Evolutionary conservation across 148 eudicot species (phyloP).

Genomic region (Diospyros lotus): DNA sequence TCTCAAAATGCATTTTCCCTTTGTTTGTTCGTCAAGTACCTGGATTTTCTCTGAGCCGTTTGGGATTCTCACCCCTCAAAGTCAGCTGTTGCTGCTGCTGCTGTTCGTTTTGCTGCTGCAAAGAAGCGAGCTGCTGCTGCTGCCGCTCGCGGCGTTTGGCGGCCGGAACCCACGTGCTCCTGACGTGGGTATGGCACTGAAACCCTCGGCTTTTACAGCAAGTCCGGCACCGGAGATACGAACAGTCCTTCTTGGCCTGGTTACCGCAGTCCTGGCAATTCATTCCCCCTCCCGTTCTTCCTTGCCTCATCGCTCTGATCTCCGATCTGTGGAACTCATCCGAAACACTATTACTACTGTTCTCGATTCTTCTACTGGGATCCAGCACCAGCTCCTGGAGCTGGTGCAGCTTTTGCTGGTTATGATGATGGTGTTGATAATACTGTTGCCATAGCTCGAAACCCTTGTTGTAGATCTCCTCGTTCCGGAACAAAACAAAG

Average conservation of each 20-base stretch:
- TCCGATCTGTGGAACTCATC: constrained; percentile 8
- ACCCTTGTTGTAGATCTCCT: constrained; percentile 76
- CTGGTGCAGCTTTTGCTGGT: constrained; percentile 6
- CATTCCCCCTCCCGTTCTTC: constrained; percentile 32
- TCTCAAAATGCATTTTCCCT: neutral
- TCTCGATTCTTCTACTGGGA: constrained; percentile 8
- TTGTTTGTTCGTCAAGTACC: constrained; percentile 12
- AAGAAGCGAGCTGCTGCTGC: constrained; percentile 32
- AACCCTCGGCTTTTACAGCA: constrained; percentile 87
- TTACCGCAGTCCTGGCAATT: constrained; percentile 92
- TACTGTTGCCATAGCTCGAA: constrained; percentile 89
- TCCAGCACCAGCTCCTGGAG: constrained; percentile 18
- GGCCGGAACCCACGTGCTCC: constrained; percentile 96
- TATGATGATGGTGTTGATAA: constrained; percentile 23
- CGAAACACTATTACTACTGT: neutral
- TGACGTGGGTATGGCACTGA: constrained; percentile 78
- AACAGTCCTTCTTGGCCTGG: constrained; percentile 80
- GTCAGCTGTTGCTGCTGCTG: constrained; percentile 24
- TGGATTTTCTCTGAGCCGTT: constrained; percentile 35
- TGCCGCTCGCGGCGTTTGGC: constrained; percentile 71
- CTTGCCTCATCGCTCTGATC: constrained; percentile 26
- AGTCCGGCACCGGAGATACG: constrained; percentile 71
- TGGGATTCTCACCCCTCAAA: constrained; percentile 22
- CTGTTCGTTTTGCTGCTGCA: constrained; percentile 16
- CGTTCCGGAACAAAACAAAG: constrained; percentile 30